Evolutionary conservation across 768 basidiomycete genomes (phyloP), one percentile per base, ranked within the genome.

Genomic region (Hydnomerulius pinastri): DNA sequence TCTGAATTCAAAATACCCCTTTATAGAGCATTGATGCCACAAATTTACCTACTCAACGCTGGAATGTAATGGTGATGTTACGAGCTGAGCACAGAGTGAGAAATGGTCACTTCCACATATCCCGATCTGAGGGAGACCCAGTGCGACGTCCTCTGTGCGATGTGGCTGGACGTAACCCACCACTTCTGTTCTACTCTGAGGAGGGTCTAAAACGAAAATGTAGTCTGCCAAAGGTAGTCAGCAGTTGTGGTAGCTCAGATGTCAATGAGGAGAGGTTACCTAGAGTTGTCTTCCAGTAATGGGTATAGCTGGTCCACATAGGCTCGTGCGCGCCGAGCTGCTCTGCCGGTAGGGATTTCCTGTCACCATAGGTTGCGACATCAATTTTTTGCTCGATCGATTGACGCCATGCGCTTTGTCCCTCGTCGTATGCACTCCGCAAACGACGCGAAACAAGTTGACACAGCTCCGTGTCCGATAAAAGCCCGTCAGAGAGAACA

Each of bases 71-170:
- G 57, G 46, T 20, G 53, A 47, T 3, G 61, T 57, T 29, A 44
- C 54, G 44, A 94, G 64, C 55, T 91, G 86, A 2, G 81, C 82
- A 27, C 81, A 83, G 11, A 98, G 74, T 3, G 87, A 86, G 50
- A 92, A 75, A 63, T 97, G 96, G 69, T 98, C 96, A 58, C 87
- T 90, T 9, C 89, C 90, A 60, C 86, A 89, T 39, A 96, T 72
- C 12, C 80, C 82, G 56, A 80, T 80, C 61, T 82, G 75, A n/a
- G 96, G 95, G 27, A 98, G 71, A 5, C 94, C 96, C 5, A 76
- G 76, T 8, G 74, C 77, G 20, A 97, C 74, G 43, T 82, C 77
- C 43, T 79, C 71, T 25, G 76, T 76, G 21, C 57, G 64, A 60
- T 85, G 86, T 12, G 90, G 85, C 23, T 78, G 65, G 9, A 92